These are phyloP conservation scores for Emmonsia crescens DNA, from an alignment of 2,329 filamentous ascomycete species.

Conservation along the genomic window DNA sequence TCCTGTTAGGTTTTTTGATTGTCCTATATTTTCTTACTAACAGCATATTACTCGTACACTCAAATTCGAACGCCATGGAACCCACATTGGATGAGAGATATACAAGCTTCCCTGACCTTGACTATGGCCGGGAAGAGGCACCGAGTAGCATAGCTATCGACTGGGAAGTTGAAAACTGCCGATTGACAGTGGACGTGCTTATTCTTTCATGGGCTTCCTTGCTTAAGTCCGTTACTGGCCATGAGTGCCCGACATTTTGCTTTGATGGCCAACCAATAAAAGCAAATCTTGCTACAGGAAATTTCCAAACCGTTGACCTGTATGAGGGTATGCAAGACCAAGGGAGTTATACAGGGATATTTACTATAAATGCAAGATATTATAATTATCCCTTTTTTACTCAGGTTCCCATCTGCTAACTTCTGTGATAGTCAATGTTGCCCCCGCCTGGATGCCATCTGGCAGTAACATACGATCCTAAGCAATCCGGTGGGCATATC, in stretches of 20 bases:
- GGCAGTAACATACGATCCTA: conserved; percentile 17
- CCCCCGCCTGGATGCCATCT: conserved; percentile 13
- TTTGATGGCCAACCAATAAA: conserved; percentile 21
- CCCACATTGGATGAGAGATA: conserved; percentile 1
- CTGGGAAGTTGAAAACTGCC: conserved; percentile 6
- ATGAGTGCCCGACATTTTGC: conserved; percentile 23
- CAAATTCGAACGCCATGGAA: neutral
- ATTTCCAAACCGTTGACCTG: conserved; percentile 13
- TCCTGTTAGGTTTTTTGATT: neutral
- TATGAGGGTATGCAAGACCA: conserved; percentile 8
- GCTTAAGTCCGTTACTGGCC: conserved; percentile 22
- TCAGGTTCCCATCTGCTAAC: neutral
- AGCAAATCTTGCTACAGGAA: conserved; percentile 15
- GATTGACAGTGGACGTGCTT: conserved; percentile 6
- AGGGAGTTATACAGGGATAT: conserved; percentile 18
- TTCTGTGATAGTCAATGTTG: neutral
- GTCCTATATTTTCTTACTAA: neutral
- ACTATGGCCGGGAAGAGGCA: conserved; percentile 9
- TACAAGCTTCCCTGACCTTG: conserved; percentile 13
- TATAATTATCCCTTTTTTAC: neutral
- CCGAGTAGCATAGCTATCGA: neutral
- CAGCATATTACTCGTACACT: neutral
- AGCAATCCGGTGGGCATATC: conserved; percentile 17
- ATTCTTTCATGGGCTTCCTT: conserved; percentile 21
- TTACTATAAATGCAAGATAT: conserved; percentile 14